A percentile compares a stretch with the other conserved stretches of the same genome.
These are phyloP conservation scores for Phytophthora colocasiae DNA, from an alignment of 352 stramenopile species.

Conservation along the genomic window DNA sequence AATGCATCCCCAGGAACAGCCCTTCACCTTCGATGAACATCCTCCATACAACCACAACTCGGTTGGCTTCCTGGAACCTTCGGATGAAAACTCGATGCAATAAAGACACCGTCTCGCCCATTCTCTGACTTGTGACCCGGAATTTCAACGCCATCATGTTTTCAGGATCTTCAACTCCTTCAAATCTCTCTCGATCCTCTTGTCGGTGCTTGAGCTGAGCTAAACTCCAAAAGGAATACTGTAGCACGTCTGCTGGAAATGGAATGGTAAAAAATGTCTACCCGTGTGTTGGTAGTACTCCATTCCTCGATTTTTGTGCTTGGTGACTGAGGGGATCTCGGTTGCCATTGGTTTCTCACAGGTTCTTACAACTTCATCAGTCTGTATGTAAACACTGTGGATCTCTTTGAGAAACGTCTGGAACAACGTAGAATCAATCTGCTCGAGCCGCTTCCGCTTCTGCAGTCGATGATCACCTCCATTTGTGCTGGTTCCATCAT, in stretches of 20 bases:
- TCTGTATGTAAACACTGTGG: constrained; percentile 4
- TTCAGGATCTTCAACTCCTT: neutral
- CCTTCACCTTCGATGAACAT: constrained; percentile 1
- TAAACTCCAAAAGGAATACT: constrained; percentile 12
- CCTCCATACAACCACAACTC: constrained; percentile 2
- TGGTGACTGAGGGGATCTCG: neutral
- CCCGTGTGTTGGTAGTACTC: neutral
- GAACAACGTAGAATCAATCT: neutral
- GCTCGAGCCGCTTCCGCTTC: too few species aligned
- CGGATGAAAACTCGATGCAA: neutral
- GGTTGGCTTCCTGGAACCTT: neutral
- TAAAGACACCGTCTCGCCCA: too few species aligned
- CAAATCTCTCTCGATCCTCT: neutral
- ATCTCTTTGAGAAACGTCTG: constrained; percentile 13
- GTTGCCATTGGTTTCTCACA: neutral
- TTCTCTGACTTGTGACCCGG: constrained; percentile 2
- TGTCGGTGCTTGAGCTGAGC: constrained; percentile 1
- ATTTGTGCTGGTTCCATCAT: too few species aligned
- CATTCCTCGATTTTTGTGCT: too few species aligned
- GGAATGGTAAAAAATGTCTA: neutral
- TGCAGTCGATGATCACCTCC: too few species aligned
- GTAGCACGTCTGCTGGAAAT: neutral
- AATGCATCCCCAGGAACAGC: constrained; percentile 7
- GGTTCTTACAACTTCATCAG: neutral
- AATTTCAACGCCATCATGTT: constrained; percentile 4